Base-by-base conservation (phyloP, 331 rosid species). In the Arachis monticola region DNA sequence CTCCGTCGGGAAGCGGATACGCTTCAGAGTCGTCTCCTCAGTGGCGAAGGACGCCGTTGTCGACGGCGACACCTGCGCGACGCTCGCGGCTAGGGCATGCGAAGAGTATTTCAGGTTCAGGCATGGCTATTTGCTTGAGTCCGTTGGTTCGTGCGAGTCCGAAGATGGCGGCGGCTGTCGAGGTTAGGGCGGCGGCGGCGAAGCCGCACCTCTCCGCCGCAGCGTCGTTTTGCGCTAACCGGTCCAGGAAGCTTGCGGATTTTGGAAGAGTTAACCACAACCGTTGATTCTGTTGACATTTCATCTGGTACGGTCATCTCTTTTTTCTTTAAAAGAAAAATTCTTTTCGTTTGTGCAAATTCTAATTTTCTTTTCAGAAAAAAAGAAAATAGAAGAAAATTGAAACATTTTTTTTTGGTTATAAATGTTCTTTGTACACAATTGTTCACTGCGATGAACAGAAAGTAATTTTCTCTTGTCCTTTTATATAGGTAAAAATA, bases 111-210 rank as follows among this genome's bases (percentile, higher is more conserved):
- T 80, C 97, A 0, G 92, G 91, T 2, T 83, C 97, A 8, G 93
- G 96, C 3, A 77, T 92, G 13, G 73, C 86, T 59, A 88, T 95
- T 77, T 95, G 99, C 65, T 63, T 95, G 68, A 95, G 97, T 72
- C 99, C 99, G 4, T 64, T 95, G 65, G 93, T 92, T 45, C 82
- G 97, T 67, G 93, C 95, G 3, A 90, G 88, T 76, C 98, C 98
- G 14, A 87, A 90, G 3, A 31, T 57, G 42, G 53, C 80, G 1
- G 69, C 80, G 0, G 35, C 94, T 67, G 82, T 86, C 62, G 92
- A 91, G 2, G 64, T 62, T 10, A 84, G 91, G n/a, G 75, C 57
- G 11, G 38, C 89, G 55, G 60, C 89, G 62, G 40, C 69, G 62
- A 90, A 87, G 74, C 93, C 95, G 8, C 88, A 90, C 10, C 81